These are phyloP conservation scores for Kappamyces sp. DNA, from an alignment of 192 early-diverging fungal genomes.

Conservation along the genomic window DNA sequence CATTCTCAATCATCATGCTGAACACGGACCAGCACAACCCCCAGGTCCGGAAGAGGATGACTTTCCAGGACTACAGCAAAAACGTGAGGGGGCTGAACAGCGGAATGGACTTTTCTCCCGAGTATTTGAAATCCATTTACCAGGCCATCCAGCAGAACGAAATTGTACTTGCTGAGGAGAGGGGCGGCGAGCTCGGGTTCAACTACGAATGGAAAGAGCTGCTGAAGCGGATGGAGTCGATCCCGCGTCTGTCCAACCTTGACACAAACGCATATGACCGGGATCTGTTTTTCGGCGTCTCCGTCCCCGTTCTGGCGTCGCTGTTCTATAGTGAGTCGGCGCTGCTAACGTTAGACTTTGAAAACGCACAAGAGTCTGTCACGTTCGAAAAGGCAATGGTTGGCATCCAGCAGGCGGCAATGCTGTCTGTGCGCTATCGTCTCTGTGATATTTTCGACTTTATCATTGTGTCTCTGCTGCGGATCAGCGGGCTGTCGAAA, in stretches of 20 bases:
- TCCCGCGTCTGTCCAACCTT: conserved; percentile 19
- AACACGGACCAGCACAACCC: conserved; percentile 98
- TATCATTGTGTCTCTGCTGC: conserved; percentile 63
- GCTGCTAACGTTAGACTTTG: conserved; percentile 56
- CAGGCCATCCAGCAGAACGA: conserved; percentile 83
- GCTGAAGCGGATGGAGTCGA: conserved; percentile 32
- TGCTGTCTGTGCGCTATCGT: conserved; percentile 65
- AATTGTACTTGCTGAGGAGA: conserved; percentile 96
- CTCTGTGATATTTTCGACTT: conserved; percentile 74
- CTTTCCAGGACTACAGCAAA: conserved; percentile 77
- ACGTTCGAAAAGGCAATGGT: conserved; percentile 75
- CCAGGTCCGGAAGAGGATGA: conserved; percentile 84
- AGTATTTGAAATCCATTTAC: conserved; percentile 78
- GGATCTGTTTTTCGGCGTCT: conserved; percentile 70
- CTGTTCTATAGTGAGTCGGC: conserved; percentile 65
- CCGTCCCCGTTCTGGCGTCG: conserved; percentile 69
- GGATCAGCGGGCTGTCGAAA: conserved; percentile 65
- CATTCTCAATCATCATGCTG: conserved; percentile 93
- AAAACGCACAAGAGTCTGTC: conserved; percentile 67
- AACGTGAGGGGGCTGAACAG: conserved; percentile 88
- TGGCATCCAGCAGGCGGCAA: conserved; percentile 69
- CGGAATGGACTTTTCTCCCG: conserved; percentile 70
- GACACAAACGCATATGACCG: conserved; percentile 65
- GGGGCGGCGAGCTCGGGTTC: conserved; percentile 89
- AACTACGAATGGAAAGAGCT: conserved; percentile 89